Evolutionary conservation across 257 asterid genomes (phyloP).

Genomic region (Leptodermis oblonga): DNA sequence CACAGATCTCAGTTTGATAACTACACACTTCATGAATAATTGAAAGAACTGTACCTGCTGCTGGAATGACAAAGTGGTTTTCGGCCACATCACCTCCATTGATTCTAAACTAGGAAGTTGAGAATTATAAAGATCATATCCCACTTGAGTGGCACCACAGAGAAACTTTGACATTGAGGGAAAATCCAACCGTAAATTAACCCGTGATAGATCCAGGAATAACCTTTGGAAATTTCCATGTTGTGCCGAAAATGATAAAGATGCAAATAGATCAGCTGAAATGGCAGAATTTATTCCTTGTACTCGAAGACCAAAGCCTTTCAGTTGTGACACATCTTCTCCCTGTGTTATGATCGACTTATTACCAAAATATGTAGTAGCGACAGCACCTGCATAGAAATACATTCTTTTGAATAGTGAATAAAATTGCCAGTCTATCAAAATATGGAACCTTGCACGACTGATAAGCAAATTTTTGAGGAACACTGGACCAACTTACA

Average conservation of each 20-base stretch:
- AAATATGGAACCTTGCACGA: background rate
- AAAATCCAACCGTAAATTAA: conserved; percentile 51
- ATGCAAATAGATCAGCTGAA: conserved; percentile 60
- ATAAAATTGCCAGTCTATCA: background rate
- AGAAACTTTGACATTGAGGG: conserved; percentile 62
- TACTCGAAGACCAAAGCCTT: conserved; percentile 31
- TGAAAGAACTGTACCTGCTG: conserved; percentile 58
- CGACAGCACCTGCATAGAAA: conserved; percentile 47
- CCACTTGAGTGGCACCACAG: conserved; percentile 45
- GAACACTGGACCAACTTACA: background rate
- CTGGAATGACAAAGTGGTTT: conserved; percentile 65
- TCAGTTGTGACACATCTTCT: conserved; percentile 23
- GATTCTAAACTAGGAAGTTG: conserved; percentile 44
- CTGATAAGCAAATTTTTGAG: background rate
- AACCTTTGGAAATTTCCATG: conserved; percentile 69
- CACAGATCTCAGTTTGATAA: background rate
- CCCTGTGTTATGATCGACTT: conserved; percentile 34
- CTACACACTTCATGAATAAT: background rate
- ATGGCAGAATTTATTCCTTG: conserved; percentile 42
- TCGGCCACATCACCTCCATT: conserved; percentile 50
- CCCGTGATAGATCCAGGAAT: conserved; percentile 59
- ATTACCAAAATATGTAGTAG: conserved; percentile 53
- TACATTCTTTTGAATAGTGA: background rate
- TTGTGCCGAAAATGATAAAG: conserved; percentile 59
- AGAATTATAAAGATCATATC: conserved; percentile 50